Evolutionary conservation across 441 rosid species (phyloP).

Genomic region (Monsonia emarginata): DNA sequence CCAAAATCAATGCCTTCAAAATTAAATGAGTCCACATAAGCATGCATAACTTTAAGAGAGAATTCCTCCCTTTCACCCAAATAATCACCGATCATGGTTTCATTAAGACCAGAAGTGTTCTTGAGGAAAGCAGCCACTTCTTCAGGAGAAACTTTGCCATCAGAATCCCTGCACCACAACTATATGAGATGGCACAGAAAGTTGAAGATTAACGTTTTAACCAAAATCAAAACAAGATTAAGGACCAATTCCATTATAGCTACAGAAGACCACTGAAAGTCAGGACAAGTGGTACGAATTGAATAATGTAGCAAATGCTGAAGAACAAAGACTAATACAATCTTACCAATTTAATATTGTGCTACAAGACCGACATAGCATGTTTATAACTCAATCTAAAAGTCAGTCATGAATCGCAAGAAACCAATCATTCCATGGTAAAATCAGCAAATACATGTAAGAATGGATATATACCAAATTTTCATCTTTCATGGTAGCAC

Average conservation of each 20-base stretch:
- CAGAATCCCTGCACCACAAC: slow-evolving; percentile 45
- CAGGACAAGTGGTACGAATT: background rate
- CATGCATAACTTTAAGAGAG: slow-evolving; percentile 87
- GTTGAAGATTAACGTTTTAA: background rate
- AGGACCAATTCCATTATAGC: background rate
- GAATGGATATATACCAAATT: background rate
- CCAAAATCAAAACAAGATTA: background rate
- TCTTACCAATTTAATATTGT: background rate
- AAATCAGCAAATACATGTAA: background rate
- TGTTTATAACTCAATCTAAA: background rate
- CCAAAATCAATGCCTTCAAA: slow-evolving; percentile 87
- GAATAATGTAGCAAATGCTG: background rate
- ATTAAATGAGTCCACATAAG: slow-evolving; percentile 88
- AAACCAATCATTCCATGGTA: no score
- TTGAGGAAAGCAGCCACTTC: slow-evolving; percentile 80
- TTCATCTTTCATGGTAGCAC: background rate
- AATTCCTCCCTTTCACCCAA: slow-evolving; percentile 96
- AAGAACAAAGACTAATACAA: background rate
- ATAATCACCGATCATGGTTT: slow-evolving; percentile 88
- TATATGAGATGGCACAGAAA: background rate
- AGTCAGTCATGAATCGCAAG: background rate
- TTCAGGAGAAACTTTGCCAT: slow-evolving; percentile 80
- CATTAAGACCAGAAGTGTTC: slow-evolving; percentile 62
- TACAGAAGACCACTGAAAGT: background rate
- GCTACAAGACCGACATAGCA: background rate